Percentiles rank a stretch among this genome's conserved stretches.
phyloP scores from a whole-genome alignment of 164 flowering plant genomes.

The Chimonanthus praecox region DNA sequence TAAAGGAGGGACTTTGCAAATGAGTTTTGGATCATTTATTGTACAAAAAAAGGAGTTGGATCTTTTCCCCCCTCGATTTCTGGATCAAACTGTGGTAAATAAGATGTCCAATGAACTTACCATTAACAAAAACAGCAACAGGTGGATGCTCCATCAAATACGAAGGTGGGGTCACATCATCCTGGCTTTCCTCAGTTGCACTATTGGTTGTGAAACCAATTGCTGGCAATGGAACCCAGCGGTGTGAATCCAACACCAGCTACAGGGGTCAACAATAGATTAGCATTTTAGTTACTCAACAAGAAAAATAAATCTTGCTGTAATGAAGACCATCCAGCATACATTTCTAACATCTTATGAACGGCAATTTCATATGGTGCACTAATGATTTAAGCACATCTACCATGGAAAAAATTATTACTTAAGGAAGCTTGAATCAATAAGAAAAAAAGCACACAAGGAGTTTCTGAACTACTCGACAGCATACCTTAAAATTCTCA shows the following conservation, averaged over 20 bases:
- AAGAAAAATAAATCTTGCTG: background rate
- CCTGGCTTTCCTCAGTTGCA: constrained; percentile 62
- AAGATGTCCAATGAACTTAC: constrained; percentile 27
- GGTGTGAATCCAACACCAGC: constrained; percentile 94
- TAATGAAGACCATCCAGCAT: constrained; percentile 1
- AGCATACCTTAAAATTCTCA: constrained; percentile 89
- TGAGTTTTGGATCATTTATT: too few species aligned
- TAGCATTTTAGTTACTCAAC: background rate
- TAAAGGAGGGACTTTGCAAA: too few species aligned
- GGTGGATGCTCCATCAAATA: constrained; percentile 97
- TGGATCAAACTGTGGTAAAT: background rate
- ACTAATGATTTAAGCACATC: background rate
- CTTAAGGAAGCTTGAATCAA: background rate
- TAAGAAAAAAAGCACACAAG: constrained; percentile 2
- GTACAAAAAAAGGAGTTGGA: too few species aligned
- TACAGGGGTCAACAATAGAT: constrained; percentile 22
- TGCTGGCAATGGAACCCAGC: constrained; percentile 94
- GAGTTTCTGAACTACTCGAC: background rate
- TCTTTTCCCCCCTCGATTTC: background rate
- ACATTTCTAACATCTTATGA: background rate
- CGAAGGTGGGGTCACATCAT: constrained; percentile 90
- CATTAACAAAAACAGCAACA: constrained; percentile 92
- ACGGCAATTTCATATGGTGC: background rate
- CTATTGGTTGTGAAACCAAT: constrained; percentile 64
- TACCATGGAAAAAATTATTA: background rate